phyloP scores from a whole-genome alignment of 805 yeast species.

The Naumovozyma baii region DNA sequence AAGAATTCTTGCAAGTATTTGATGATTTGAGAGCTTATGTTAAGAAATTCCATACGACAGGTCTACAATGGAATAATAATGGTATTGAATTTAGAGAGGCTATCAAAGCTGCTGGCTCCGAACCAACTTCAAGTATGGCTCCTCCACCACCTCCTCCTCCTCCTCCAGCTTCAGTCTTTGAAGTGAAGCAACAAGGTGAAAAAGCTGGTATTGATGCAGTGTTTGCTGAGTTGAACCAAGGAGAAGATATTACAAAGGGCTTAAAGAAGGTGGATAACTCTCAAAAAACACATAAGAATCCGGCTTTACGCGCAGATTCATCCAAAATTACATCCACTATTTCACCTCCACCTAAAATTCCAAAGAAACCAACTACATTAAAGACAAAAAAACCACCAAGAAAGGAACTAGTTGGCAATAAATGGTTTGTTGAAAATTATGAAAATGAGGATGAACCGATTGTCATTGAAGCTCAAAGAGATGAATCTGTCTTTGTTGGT shows the following conservation, averaged over 20 bases:
- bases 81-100: constrained; percentile 48
- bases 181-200: constrained; percentile 25
- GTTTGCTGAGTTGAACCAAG: constrained; percentile 81
- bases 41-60: constrained; percentile 70
- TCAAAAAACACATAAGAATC: constrained; percentile 90
- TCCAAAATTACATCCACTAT: constrained; percentile 33
- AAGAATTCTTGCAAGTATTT: constrained; percentile 49
- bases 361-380: constrained; percentile 69
- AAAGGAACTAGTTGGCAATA: constrained; percentile 72
- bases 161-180: constrained; percentile 70
- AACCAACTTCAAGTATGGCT: constrained; percentile 24
- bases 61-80: constrained; percentile 65
- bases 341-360: constrained; percentile 54
- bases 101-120: constrained; percentile 19
- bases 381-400: constrained; percentile 43
- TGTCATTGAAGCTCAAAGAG: constrained; percentile 66
- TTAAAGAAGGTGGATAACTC: constrained; percentile 88
- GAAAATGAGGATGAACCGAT: constrained; percentile 48
- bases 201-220: constrained; percentile 64
- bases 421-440: constrained; percentile 82
- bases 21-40: constrained; percentile 64
- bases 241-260: constrained; percentile 73
- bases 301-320: constrained; percentile 56
- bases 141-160: constrained; percentile 94
- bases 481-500: constrained; percentile 84